Evolutionary conservation across 192 early-diverging fungal species (phyloP), one percentile per base, ranked within the genome.

Genomic region (Coemansia umbellata): DNA sequence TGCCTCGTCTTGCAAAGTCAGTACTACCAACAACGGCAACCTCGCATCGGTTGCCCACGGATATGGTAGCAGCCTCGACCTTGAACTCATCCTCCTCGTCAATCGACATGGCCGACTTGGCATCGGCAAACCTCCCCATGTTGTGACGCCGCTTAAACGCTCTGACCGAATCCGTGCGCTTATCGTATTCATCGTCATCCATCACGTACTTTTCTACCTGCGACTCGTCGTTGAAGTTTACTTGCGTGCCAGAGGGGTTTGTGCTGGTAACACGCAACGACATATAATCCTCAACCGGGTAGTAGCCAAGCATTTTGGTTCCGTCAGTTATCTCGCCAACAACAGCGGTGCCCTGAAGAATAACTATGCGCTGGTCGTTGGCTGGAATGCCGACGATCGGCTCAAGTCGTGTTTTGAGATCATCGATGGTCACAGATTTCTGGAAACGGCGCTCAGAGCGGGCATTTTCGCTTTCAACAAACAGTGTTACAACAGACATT

Each of bases 131-230:
- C 18, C 87, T 61, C 21, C 96, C 95, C 22, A 97, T 60, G 58
- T 94, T 91, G 57, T 97, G 88, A 11, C 88, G 82, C 35, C 85
- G 80, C 55, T 91, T 91, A 79, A 93, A 99, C 4, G 87, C 89
- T 8, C 91, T 83, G 4, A 97, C 91, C 2, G 90, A 84, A 62
- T 95, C 90, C 80, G 55, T 21, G 15, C 83, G 73, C 57, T 89
- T 90, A 21, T 86, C 81, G 58, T 99, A 99, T 53, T 94, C 89
- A 7, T 89, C 88, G 18, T 95, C 91, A 0, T 82, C 65, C 36
- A 99, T 82, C 60, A 93, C 94, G 64, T 87, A 94, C 69, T 99
- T 99, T 55, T 97, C 81, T 17, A 99, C 96, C 39, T 87, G 80
- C 6, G 89, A 91, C 3, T 89, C 70, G 73, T 98, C 95, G 31